phyloP scores from a whole-genome alignment of 75 land plant genomes.

The Sequoiadendron giganteum region DNA sequence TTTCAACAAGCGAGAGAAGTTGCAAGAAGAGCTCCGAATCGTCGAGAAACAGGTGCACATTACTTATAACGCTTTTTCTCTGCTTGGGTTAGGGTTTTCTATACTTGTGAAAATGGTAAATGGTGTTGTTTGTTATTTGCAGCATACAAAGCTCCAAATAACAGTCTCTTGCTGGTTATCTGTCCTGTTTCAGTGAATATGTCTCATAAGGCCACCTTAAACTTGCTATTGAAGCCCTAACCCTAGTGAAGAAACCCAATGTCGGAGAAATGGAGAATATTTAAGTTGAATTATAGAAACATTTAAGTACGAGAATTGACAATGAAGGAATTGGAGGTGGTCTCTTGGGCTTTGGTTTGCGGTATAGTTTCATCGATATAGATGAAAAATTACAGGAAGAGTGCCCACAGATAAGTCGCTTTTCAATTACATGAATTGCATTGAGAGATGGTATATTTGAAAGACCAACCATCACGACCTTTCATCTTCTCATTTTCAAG shows the following conservation, averaged over 20 bases:
- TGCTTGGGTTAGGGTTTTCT: constrained; percentile 5
- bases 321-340: not conserved
- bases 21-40: constrained; percentile 68
- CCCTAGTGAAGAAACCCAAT: not conserved
- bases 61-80: not conserved
- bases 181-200: not conserved
- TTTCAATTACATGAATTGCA: no score
- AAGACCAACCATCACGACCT: no score
- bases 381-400: not conserved
- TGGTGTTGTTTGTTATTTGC: not conserved
- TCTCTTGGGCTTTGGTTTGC: no score
- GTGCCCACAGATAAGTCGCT: no score
- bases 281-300: not conserved
- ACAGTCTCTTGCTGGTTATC: not conserved
- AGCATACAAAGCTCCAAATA: not conserved
- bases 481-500: not conserved
- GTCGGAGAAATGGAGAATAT: not conserved
- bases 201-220: not conserved
- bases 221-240: not conserved
- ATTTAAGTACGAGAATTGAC: not conserved
- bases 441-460: no score
- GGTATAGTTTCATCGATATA: no score
- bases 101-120: not conserved
- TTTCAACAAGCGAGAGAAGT: constrained; percentile 55
- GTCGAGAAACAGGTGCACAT: constrained; percentile 64